phyloP scores from a whole-genome alignment of 768 basidiomycete genomes.

The Fomitopsis serialis region DNA sequence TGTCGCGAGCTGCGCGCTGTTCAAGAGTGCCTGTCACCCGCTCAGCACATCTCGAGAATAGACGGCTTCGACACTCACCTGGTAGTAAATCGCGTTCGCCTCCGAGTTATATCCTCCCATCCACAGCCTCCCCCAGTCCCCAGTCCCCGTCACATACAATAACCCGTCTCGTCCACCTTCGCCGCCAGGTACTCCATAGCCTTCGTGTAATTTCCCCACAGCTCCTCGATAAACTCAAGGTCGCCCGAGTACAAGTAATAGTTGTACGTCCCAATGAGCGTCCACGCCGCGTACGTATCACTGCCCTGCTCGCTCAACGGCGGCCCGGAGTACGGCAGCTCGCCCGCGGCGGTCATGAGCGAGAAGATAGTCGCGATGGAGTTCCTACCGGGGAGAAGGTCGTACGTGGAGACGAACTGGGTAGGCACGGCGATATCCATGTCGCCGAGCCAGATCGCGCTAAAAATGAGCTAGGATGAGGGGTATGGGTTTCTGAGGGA shows the following conservation, averaged over 20 bases:
- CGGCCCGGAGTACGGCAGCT: slow-evolving; percentile 47
- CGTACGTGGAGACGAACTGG: slow-evolving; percentile 57
- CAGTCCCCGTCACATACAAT: slow-evolving; percentile 49
- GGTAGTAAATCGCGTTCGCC: slow-evolving; percentile 50
- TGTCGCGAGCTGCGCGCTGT: slow-evolving; percentile 38
- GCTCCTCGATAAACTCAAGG: slow-evolving; percentile 36
- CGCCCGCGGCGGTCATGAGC: slow-evolving; percentile 44
- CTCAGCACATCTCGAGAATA: background rate
- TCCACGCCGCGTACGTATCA: slow-evolving; percentile 56
- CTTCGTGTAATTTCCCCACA: slow-evolving; percentile 54
- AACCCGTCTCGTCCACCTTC: slow-evolving; percentile 47
- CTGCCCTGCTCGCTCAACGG: slow-evolving; percentile 40
- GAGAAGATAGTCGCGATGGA: slow-evolving; percentile 56
- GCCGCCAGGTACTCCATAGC: slow-evolving; percentile 51
- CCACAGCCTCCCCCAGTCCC: slow-evolving; percentile 54
- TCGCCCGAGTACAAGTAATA: slow-evolving; percentile 55
- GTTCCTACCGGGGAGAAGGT: slow-evolving; percentile 50
- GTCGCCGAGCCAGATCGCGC: slow-evolving; percentile 57
- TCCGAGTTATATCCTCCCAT: slow-evolving; percentile 53
- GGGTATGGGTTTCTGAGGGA: slow-evolving; percentile 9
- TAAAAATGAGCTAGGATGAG: slow-evolving; percentile 10
- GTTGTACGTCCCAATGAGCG: slow-evolving; percentile 51
- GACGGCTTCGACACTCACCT: slow-evolving; percentile 23
- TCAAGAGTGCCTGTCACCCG: slow-evolving; percentile 38
- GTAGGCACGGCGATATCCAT: slow-evolving; percentile 61